Percentiles rank a stretch among this genome's conserved stretches.
phyloP scores from a whole-genome alignment of 1,284 basidiomycete genomes.

The Cutaneotrichosporon sp. region DNA sequence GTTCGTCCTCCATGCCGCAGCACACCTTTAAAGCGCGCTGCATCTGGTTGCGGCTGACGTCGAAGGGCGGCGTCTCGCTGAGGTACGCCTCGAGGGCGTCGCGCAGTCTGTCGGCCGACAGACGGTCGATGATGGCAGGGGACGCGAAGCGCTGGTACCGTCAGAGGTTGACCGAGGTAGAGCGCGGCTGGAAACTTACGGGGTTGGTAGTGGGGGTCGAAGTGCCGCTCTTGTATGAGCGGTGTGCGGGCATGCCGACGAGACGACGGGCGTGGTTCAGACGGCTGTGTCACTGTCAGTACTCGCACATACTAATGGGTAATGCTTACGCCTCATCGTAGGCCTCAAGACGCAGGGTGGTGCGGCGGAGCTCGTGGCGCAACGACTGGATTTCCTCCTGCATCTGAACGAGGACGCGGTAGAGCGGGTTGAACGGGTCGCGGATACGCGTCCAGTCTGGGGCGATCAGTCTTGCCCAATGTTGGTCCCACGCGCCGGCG shows the following conservation, averaged over 20 bases:
- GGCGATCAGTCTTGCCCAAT: neutral
- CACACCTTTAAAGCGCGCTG: slow-evolving; percentile 17
- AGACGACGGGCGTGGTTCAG: slow-evolving; percentile 18
- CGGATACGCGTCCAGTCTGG: slow-evolving; percentile 16
- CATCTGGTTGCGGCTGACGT: slow-evolving; percentile 13
- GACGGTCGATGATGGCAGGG: slow-evolving; percentile 9
- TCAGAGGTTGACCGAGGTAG: neutral
- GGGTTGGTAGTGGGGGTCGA: neutral
- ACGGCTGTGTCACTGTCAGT: no score
- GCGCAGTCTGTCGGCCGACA: slow-evolving; percentile 16
- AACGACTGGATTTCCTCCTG: slow-evolving; percentile 19
- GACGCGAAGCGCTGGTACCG: slow-evolving; percentile 8
- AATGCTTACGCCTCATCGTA: slow-evolving; percentile 12
- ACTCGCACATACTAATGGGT: no score
- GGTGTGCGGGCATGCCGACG: slow-evolving; percentile 14
- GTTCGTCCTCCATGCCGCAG: slow-evolving; percentile 16
- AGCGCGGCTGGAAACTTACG: slow-evolving; percentile 2
- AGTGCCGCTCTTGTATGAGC: neutral
- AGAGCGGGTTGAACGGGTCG: slow-evolving; percentile 9
- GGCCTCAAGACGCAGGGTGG: slow-evolving; percentile 10
- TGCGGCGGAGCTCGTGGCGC: slow-evolving; percentile 10
- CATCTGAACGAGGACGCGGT: slow-evolving; percentile 18
- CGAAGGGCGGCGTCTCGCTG: slow-evolving; percentile 17
- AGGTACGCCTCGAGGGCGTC: slow-evolving; percentile 19
- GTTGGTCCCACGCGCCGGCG: no score